Conservation (phyloP, 1,284 basidiomycete species). For the Phylloporus sp. region DNA sequence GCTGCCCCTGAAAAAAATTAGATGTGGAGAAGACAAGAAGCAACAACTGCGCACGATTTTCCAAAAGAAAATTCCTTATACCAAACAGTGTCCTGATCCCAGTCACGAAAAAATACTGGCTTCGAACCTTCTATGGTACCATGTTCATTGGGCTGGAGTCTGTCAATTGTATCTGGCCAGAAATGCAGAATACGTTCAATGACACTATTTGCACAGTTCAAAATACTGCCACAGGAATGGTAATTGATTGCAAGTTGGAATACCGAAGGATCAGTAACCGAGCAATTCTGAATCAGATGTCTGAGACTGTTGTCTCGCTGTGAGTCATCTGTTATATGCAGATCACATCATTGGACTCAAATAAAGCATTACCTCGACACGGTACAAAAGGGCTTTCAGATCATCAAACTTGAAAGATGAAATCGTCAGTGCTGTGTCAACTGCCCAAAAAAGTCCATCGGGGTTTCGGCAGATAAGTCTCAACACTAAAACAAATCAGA, state of each 20-base stretch:
- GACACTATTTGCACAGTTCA: constrained; percentile 71
- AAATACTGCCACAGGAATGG: constrained; percentile 75
- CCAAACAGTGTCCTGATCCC: constrained; percentile 59
- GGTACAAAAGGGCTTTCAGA: constrained; percentile 70
- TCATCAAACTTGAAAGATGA: constrained; percentile 77
- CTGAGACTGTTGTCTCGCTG: too few relatives aligned
- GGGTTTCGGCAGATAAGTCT: constrained; percentile 67
- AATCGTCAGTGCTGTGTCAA: constrained; percentile 82
- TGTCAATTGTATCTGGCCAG: constrained; percentile 75
- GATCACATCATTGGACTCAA: neutral
- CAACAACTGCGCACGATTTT: constrained; percentile 44
- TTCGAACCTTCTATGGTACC: constrained; percentile 67
- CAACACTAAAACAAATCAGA: constrained; percentile 54
- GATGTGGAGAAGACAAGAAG: neutral
- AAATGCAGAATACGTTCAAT: constrained; percentile 68
- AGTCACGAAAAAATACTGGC: constrained; percentile 66
- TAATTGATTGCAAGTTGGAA: constrained; percentile 75
- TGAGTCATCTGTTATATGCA: neutral
- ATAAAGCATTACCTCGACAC: constrained; percentile 55
- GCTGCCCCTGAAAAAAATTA: constrained; percentile 47
- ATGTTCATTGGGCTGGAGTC: constrained; percentile 60
- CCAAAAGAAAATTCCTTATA: constrained; percentile 69
- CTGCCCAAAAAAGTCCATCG: constrained; percentile 79
- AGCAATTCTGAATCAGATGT: constrained; percentile 20
- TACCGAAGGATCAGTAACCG: constrained; percentile 47